Evolutionary conservation across 192 early-diverging fungal species (phyloP).

Genomic region (Podila verticillata): DNA sequence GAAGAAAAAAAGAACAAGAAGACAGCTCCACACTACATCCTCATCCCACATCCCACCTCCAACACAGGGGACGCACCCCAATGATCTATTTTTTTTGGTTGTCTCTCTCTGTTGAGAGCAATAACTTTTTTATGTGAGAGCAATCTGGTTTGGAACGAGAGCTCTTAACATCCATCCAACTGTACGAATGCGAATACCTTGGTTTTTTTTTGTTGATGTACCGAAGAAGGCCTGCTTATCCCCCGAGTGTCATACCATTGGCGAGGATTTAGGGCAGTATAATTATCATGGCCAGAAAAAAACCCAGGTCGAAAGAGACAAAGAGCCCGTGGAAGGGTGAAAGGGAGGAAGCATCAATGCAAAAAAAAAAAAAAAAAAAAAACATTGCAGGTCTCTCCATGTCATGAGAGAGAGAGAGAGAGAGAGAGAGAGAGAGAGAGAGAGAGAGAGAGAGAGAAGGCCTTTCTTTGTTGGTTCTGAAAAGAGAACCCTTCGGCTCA

Average conservation of each 20-base stretch:
- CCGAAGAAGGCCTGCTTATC: too few species aligned
- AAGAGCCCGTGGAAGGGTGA: not conserved
- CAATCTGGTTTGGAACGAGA: not conserved
- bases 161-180: not conserved
- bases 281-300: too few species aligned
- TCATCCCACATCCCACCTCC: too few species aligned
- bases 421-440: not conserved
- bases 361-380: not conserved
- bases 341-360: not conserved
- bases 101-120: not conserved
- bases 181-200: not conserved
- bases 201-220: not conserved
- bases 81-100: not conserved
- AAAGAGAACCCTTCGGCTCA: too few species aligned
- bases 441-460: not conserved
- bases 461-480: too few species aligned
- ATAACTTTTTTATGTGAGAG: not conserved
- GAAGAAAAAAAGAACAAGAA: too few species aligned
- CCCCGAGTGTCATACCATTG: too few species aligned
- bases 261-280: not conserved
- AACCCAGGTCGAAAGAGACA: not conserved
- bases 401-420: not conserved
- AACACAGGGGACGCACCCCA: not conserved
- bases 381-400: too few species aligned
- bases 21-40: too few species aligned